Percentiles rank a stretch among this genome's conserved stretches.
Evolutionary conservation across 2,329 filamentous ascomycete genomes (phyloP).

Genomic region (Emergomyces africanus): DNA sequence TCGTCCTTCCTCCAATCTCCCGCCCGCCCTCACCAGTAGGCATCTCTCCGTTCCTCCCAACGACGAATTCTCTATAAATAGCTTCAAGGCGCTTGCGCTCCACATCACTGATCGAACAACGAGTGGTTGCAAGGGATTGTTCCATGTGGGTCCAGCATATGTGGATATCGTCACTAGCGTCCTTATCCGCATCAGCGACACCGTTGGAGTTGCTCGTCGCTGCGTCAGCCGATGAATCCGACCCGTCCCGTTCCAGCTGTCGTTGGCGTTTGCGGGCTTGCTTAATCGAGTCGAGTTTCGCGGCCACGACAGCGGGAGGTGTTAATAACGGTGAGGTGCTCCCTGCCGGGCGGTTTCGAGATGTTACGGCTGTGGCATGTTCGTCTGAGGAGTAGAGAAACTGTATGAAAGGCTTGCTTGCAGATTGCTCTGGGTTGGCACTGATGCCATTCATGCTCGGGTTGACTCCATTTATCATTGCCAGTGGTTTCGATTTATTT

Average conservation of each 20-base stretch:
- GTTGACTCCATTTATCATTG: conserved; percentile 12
- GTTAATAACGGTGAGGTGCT: conserved; percentile 42
- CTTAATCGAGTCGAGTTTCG: conserved; percentile 74
- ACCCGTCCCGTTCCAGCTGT: conserved; percentile 31
- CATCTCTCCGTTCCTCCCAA: conserved; percentile 89
- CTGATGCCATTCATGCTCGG: conserved; percentile 11
- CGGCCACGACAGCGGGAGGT: conserved; percentile 63
- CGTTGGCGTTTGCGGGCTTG: conserved; percentile 52
- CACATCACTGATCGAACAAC: conserved; percentile 67
- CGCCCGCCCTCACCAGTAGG: conserved; percentile 80
- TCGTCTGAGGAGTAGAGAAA: conserved; percentile 60
- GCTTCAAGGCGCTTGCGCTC: conserved; percentile 61
- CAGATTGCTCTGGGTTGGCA: conserved; percentile 18
- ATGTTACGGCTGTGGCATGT: conserved; percentile 37
- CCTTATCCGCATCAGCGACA: conserved; percentile 16
- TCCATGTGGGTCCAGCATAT: conserved; percentile 76
- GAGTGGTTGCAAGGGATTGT: conserved; percentile 61
- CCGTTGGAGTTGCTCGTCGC: conserved; percentile 13
- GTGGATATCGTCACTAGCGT: conserved; percentile 52
- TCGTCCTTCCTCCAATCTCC: conserved; percentile 84
- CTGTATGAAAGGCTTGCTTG: conserved; percentile 51
- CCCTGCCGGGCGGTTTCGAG: conserved; percentile 29
- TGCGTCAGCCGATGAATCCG: background rate
- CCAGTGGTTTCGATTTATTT: conserved; percentile 19
- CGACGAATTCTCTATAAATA: conserved; percentile 89